Evolutionary conservation across 495 filamentous ascomycete species (phyloP), one percentile per base, ranked within the genome.

Genomic region (Articulospora tetracladia): DNA sequence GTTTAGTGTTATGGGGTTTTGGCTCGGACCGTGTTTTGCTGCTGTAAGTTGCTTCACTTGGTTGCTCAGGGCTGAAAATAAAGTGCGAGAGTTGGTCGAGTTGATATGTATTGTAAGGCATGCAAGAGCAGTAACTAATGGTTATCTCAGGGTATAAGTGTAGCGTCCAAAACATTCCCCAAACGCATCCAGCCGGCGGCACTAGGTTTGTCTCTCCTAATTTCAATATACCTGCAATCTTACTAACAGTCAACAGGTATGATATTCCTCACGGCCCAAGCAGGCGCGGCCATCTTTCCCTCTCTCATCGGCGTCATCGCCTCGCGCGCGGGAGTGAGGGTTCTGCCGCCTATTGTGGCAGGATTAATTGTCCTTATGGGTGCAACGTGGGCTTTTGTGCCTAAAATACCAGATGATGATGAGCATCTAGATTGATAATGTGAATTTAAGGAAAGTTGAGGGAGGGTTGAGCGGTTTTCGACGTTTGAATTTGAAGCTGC

Each of bases 1-100:
- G 17, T 78, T 91, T 34, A 77, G 82, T 19, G 69, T 91, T 8
- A 77, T 88, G 19, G 89, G 89, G 1, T 44, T 44, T 19, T 44
- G 39, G 39, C 15, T 85, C 0, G 85, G 74, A 1, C 76, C 76
- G 0, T 72, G 74, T 34, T 82, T 80, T 57, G 70, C 76, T 4
- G 75, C 72, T 1, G 75, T 74, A 46, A 63, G 74, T 63, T 47
- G 1, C 13, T 67, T 1, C 20, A 20, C 6, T 3, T 36, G 10
- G 23, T 32, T 54, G 10, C 51, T 13, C 10, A 47, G 22, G 27
- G 17, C 17, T 25, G n/a, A n/a, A n/a, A n/a, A n/a, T n/a, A n/a
- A n/a, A n/a, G 8, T 48, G 4, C 44, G 17, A 48, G 44, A 48
- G 6, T 19, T n/a, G 17, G 7, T 47, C 41, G 20, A 6, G 41